Conservation (phyloP, 768 basidiomycete genomes). For the Mycena venus region DNA sequence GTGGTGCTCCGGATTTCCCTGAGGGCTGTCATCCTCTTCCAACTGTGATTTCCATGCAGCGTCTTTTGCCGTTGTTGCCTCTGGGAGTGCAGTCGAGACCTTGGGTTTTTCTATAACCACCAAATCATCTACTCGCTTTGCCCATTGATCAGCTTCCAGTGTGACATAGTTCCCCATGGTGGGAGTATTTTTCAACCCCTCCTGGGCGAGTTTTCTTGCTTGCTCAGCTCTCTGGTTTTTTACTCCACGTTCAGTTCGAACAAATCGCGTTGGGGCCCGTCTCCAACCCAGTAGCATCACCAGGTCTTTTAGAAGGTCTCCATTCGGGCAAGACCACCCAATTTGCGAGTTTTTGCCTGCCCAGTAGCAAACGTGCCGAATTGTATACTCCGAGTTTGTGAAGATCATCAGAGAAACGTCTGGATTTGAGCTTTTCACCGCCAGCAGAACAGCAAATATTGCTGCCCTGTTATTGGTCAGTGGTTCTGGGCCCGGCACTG, state of each 20-base stretch:
- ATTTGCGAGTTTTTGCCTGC: not conserved
- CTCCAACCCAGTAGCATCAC: not conserved
- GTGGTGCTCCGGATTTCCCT: not conserved
- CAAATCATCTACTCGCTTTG: not conserved
- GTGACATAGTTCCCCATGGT: not conserved
- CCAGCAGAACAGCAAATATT: not conserved
- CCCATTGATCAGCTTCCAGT: not conserved
- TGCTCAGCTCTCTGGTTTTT: not conserved
- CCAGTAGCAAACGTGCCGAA: constrained; percentile 2
- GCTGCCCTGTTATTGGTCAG: not conserved
- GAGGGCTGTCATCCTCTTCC: not conserved
- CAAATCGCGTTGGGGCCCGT: not conserved
- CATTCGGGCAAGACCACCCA: not conserved
- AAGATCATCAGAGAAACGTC: not conserved
- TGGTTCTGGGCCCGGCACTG: not conserved
- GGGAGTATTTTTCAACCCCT: not conserved
- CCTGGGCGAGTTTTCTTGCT: not conserved
- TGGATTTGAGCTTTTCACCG: not conserved
- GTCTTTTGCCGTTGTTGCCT: not conserved
- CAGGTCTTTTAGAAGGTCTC: not conserved
- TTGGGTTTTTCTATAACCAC: not conserved
- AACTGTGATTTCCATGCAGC: not conserved
- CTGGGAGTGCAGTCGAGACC: not conserved
- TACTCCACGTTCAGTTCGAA: not conserved
- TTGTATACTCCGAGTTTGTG: not conserved